These are phyloP conservation scores for Arctium lappa DNA, from an alignment of 129 eudicot genomes.

Conservation along the genomic window DNA sequence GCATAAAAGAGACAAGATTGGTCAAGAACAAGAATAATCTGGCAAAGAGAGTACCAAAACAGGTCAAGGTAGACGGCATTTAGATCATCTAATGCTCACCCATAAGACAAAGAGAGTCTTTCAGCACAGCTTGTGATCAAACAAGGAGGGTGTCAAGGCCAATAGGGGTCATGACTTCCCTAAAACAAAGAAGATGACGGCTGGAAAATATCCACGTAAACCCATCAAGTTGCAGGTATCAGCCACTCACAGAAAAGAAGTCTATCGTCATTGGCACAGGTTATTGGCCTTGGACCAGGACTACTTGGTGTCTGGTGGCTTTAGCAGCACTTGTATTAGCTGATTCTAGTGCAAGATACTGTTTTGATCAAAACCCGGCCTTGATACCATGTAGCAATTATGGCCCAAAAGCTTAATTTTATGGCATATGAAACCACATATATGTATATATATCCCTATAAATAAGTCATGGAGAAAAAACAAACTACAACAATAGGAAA, in stretches of 20 bases:
- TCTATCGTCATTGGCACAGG: background rate
- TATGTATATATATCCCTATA: background rate
- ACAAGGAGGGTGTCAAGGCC: background rate
- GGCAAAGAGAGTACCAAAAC: background rate
- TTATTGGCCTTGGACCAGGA: background rate
- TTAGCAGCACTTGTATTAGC: background rate
- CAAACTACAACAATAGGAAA: background rate
- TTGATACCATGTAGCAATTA: background rate
- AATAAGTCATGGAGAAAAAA: background rate
- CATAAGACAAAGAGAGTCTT: background rate
- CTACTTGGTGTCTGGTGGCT: background rate
- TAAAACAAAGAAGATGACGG: background rate
- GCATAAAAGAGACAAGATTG: background rate
- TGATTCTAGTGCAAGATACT: background rate
- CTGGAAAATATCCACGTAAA: background rate
- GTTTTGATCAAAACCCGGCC: background rate
- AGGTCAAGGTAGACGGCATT: background rate
- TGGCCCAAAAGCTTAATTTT: background rate
- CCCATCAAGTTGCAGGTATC: background rate
- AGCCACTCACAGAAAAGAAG: background rate
- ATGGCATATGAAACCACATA: background rate
- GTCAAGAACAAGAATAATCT: background rate
- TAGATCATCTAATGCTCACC: background rate
- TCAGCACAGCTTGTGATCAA: background rate
- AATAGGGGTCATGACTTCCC: background rate